A percentile compares a stretch with the other conserved stretches of the same genome.
Conservation (phyloP, 2,329 filamentous ascomycete species). For the Chaetomiaceae sp. region DNA sequence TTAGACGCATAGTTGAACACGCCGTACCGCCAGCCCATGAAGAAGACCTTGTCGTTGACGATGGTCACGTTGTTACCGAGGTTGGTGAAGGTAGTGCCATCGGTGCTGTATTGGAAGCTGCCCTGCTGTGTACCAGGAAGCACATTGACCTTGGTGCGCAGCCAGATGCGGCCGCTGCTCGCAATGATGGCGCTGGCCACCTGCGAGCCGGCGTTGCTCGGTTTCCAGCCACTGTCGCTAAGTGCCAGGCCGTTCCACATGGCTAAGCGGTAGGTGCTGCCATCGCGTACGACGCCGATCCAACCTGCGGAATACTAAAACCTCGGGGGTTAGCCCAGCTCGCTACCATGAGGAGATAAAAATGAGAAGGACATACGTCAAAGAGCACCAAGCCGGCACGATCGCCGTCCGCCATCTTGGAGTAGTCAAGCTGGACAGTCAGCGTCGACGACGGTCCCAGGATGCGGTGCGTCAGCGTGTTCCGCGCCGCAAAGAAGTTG, state of each 20-base stretch:
- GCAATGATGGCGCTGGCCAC: too few relatives aligned
- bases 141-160: too few relatives aligned
- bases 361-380: too few relatives aligned
- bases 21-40: slow-evolving; percentile 42
- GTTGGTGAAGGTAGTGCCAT: slow-evolving; percentile 33
- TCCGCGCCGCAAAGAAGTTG: slow-evolving; percentile 5
- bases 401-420: slow-evolving; percentile 1
- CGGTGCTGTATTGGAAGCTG: slow-evolving; percentile 37
- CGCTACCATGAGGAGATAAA: too few relatives aligned
- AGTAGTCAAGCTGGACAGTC: neutral
- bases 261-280: too few relatives aligned
- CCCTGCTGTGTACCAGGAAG: slow-evolving; percentile 13
- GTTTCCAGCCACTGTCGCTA: too few relatives aligned
- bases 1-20: slow-evolving; percentile 45
- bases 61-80: slow-evolving; percentile 32
- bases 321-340: too few relatives aligned
- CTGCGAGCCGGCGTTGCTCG: too few relatives aligned
- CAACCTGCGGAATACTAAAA: too few relatives aligned
- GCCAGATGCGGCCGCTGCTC: too few relatives aligned
- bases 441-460: neutral
- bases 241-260: too few relatives aligned
- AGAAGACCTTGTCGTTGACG: slow-evolving; percentile 38
- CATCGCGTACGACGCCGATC: too few relatives aligned
- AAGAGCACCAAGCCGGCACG: slow-evolving; percentile 2
- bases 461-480: slow-evolving; percentile 9